Base-by-base conservation (phyloP, 164 flowering plant species). In the Cinnamomum micranthum region DNA sequence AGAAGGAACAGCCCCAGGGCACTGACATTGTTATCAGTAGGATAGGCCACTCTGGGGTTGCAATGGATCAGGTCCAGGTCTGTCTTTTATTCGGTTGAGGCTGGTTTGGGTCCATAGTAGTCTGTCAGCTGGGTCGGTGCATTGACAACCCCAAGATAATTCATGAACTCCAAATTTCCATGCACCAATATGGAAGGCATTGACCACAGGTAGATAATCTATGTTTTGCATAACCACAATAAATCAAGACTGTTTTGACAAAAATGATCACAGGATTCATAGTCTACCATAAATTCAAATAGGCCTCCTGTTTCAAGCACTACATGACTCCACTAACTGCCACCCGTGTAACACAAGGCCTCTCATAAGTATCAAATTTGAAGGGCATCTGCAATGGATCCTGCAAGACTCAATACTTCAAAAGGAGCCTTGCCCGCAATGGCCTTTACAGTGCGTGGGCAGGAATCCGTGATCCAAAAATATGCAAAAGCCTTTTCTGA, bases 381-480 rank as follows among this genome's bases (percentile, higher is more conserved):
- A 75, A 96, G 94, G 65, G 99, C 91, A 74, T 92, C 93, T 22
- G 99, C 93, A 71, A 96, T 94, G 27, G 99, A 96, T 17, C 90
- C 93, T 17, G 98, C 95, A 66, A 96, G 97, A 77, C 94, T 92
- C 79, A 96, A 70, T 72, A 96, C 87, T 84, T 96, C 95, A 77
- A 96, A 96, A 24, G 98, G 99, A 79, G 97, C 90, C 80, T 76
- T 85, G 59, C 88, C 81, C 33, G 71, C 92, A 14, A 96, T 88
- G 68, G 93, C 93, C 70, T 91, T 86, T 73, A 91, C 98, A 15
- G 99, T 96, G 3, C n/a, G 82, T 1, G 97, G 89, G 81, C 99
- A 96, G 14, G 99, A 96, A 80, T 96, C 99, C 3, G 98, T 96
- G 73, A 90, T 89, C 99, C 99, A 96, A 50, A 96, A 96, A 91